phyloP scores from a whole-genome alignment of 148 eudicot genomes.

The Chenopodium album region DNA sequence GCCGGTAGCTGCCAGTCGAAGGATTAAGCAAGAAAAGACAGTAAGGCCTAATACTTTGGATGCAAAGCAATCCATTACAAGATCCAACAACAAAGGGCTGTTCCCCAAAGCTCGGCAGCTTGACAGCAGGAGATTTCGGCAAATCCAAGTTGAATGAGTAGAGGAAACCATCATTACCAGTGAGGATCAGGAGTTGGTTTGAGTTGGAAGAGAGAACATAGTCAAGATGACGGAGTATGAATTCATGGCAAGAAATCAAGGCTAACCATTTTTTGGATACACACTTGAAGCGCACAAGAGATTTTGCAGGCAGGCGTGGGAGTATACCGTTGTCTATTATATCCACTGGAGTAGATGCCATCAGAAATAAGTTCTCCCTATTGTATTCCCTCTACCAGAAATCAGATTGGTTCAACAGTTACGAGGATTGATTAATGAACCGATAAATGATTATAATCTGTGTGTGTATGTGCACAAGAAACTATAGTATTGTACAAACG shows the following conservation, averaged over 20 bases:
- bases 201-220: not conserved
- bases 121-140: not conserved
- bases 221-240: slow-evolving; percentile 18
- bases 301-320: slow-evolving; percentile 30
- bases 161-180: not conserved
- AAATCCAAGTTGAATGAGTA: not conserved
- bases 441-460: no score
- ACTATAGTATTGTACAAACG: not conserved
- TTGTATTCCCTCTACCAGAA: not conserved
- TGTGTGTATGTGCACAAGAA: not conserved
- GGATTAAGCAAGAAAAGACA: slow-evolving; percentile 12
- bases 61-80: slow-evolving; percentile 24
- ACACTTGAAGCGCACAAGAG: slow-evolving; percentile 23
- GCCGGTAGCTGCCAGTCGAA: slow-evolving; percentile 1
- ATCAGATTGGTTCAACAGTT: not conserved
- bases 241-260: slow-evolving; percentile 17
- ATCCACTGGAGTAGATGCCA: slow-evolving; percentile 16
- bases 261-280: slow-evolving; percentile 24
- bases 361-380: not conserved
- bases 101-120: not conserved
- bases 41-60: not conserved
- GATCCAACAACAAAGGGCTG: slow-evolving; percentile 5
- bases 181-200: slow-evolving; percentile 18
- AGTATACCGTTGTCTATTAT: slow-evolving; percentile 5
- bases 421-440: no score